Percentiles rank a stretch among this genome's conserved stretches.
These are phyloP conservation scores for Syzygium oleosum DNA, from an alignment of 345 rosid genomes.

Conservation along the genomic window DNA sequence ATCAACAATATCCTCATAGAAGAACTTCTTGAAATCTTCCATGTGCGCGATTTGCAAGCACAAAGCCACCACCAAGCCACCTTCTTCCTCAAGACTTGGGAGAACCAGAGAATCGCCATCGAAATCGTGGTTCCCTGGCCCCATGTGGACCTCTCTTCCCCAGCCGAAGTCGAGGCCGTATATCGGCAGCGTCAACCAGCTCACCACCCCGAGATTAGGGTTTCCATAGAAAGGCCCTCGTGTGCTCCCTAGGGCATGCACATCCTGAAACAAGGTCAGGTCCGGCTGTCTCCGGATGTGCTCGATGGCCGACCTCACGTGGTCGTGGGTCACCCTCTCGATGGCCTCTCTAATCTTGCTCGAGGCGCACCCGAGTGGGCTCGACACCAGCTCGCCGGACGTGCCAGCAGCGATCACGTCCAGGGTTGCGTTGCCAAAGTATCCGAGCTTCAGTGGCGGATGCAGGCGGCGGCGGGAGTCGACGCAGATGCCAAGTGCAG, in stretches of 20 bases:
- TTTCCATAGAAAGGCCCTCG: constrained; percentile 50
- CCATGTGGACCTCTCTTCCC: constrained; percentile 49
- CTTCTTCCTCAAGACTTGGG: constrained; percentile 17
- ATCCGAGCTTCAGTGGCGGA: constrained; percentile 24
- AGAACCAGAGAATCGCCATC: constrained; percentile 42
- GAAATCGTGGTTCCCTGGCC: constrained; percentile 40
- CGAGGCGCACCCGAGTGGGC: constrained; percentile 30
- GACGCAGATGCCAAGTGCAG: constrained; percentile 32
- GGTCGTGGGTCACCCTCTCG: constrained; percentile 25
- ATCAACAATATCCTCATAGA: constrained; percentile 16
- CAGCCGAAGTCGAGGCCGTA: constrained; percentile 53
- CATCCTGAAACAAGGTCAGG: constrained; percentile 38
- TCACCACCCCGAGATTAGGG: constrained; percentile 54
- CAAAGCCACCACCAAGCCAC: constrained; percentile 16
- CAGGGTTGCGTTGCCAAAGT: constrained; percentile 35
- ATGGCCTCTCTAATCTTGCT: constrained; percentile 33
- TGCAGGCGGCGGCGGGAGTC: constrained; percentile 36
- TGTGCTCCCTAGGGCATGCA: constrained; percentile 31
- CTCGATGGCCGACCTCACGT: constrained; percentile 25
- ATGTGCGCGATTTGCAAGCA: constrained; percentile 22
- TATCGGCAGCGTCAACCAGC: constrained; percentile 54
- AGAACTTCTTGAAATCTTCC: constrained; percentile 21
- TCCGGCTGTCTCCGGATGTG: constrained; percentile 33
- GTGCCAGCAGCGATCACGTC: constrained; percentile 28
- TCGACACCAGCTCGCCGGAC: constrained; percentile 28